Base-by-base conservation (phyloP, 2,329 filamentous ascomycete species). In the Pestalotiopsis sp. region DNA sequence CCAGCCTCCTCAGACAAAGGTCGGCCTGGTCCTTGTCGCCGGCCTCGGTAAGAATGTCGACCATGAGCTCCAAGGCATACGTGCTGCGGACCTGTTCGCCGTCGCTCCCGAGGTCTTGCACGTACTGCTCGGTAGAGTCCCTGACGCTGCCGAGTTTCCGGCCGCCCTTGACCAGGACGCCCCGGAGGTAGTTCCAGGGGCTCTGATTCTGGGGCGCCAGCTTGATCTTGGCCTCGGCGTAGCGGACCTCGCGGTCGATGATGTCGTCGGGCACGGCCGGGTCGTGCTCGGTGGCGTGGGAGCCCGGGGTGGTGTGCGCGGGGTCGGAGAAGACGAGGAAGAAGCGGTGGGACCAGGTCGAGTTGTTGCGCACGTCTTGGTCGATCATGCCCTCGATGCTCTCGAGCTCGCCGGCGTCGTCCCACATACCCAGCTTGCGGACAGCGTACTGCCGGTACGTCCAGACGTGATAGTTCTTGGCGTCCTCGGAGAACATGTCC, bases 401-500 rank as follows among this genome's bases (percentile, higher is more conserved):
- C 65, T 84, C 80, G 23, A 97, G 83, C 84, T 99, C 90, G 62
- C 86, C 84, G 5, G 14, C n/a, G 79, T 72, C 73, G 52, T 70
- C 74, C 75, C 75, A 78, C 85, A 83, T 92, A 78, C 90, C 91
- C 85, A 92, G 81, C 76, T 89, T 89, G 65, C 83, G 82, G 56
- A 90, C 87, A 23, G 91, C 80, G 76, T 88, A 90, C 79, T 97
- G 94, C 69, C 96, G 88, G 83, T 98, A 99, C 67, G 91, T 94
- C 96, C 96, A 99, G 62, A 98, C 96, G 79, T 99, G 96, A 80
- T 99, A 98, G 84, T 99, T 99, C 83, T 99, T 99, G 64, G 92
- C 89, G 79, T 99, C 96, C 74, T 92, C 87, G 56, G 86, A 87
- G 67, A 99, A 91, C 88, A 99, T 98, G 61, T 86, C 81, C 69